Evolutionary conservation across 148 eudicot genomes (phyloP), one percentile per base, ranked within the genome.

Genomic region (Fallopia convolvulus): DNA sequence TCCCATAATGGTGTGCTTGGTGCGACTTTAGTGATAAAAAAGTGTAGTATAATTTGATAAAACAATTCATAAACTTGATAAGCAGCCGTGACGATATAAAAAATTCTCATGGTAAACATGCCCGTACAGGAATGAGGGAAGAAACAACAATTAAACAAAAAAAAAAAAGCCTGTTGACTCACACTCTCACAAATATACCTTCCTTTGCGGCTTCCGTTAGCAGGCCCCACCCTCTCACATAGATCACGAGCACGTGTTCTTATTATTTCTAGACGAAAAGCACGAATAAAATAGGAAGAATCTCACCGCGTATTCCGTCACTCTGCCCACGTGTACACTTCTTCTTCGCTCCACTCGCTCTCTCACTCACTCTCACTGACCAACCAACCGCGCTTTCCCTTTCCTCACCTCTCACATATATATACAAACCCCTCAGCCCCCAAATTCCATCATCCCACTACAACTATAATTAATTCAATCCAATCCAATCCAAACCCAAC

Each of bases 321-420:
- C 74, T 15, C 21, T 40, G 18, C 18, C 74, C 74, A 70, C 74
- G 74, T 70, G 20, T 70, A 70, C 74, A 39, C 74, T 72, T 30
- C 46, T 70, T 33, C 73, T 1, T 65, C 71, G 30, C 47, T 36
- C 74, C 39, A 18, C 52, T 72, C 75, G 48, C 52, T 46, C 48
- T 46, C 48, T 72, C 75, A 72, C 48, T 46, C 30, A 66, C 72
- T 36, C 18, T 36, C 72, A 66, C 72, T 66, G 18, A 26, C 72
- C 30, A 36, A 32, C 73, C 5, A 13, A 70, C 74, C 70, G 70
- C 70, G 70, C 36, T 61, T 61, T 23, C 70, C 15, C 74, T 40
- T 4, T n/a, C 12, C 53, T 3, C 52, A 23, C 32, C 39, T 36
- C 39, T 36, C 39, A 47, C 55, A 10, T 42, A 73, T 36, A 73